Conservation (phyloP, 192 early-diverging fungal genomes). For the Thamnidium elegans region DNA sequence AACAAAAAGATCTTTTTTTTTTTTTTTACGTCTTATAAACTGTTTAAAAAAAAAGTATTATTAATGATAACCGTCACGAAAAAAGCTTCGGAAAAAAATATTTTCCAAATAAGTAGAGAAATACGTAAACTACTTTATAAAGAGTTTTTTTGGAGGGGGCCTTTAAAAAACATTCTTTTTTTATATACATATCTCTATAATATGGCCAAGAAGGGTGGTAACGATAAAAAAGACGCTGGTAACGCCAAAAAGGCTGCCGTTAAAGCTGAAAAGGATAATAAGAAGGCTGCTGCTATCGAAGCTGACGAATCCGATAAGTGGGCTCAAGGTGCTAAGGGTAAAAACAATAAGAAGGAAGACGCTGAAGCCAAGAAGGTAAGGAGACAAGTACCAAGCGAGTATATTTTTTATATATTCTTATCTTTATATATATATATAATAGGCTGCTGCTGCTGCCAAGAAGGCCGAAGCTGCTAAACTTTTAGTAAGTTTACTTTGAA, state of each 20-base stretch:
- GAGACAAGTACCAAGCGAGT: not conserved
- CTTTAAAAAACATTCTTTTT: not conserved
- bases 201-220: constrained; percentile 33
- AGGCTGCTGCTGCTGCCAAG: constrained; percentile 50
- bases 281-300: constrained; percentile 53
- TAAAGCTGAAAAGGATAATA: constrained; percentile 57
- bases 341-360: constrained; percentile 62
- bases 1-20: not conserved
- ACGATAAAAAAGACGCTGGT: constrained; percentile 48
- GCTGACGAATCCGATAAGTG: constrained; percentile 58
- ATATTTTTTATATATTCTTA: not conserved
- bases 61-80: not conserved
- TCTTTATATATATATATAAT: constrained; percentile 9
- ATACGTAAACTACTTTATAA: not conserved
- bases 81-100: not conserved
- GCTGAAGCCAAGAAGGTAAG: constrained; percentile 54
- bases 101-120: not conserved
- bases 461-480: constrained; percentile 49
- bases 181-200: not conserved
- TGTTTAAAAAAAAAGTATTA: not conserved
- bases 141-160: constrained; percentile 3
- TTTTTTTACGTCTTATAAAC: not conserved
- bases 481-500: constrained; percentile 32
- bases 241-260: constrained; percentile 74
- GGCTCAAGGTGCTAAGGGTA: constrained; percentile 63